Percentiles rank a stretch among this genome's conserved stretches.
Conservation (phyloP, 257 asterid genomes). For the Dorcoceras hygrometricum region DNA sequence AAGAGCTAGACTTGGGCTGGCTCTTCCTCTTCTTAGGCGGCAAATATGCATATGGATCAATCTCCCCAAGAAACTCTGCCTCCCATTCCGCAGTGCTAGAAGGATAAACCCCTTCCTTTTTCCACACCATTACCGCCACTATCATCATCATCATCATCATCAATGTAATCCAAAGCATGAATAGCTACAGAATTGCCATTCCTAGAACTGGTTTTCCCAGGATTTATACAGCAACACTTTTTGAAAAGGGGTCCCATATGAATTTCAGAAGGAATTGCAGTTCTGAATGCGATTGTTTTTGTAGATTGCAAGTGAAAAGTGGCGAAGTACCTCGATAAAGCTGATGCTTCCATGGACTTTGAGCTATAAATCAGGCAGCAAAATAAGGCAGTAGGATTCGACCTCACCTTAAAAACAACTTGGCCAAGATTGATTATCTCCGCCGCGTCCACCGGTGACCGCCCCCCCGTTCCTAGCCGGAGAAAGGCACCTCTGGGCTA, state of each 20-base stretch:
- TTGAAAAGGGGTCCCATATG: slow-evolving; percentile 32
- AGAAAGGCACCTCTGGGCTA: neutral
- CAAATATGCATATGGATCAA: slow-evolving; percentile 24
- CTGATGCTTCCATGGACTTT: slow-evolving; percentile 52
- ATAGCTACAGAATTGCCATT: slow-evolving; percentile 26
- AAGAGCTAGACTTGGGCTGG: slow-evolving; percentile 46
- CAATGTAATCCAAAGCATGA: slow-evolving; percentile 23
- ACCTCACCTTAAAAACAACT: too few species aligned
- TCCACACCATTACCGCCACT: slow-evolving; percentile 15
- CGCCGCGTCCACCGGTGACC: neutral
- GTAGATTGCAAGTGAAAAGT: slow-evolving; percentile 39
- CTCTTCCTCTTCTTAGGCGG: slow-evolving; percentile 47
- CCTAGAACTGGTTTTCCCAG: slow-evolving; percentile 15
- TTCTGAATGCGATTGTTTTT: slow-evolving; percentile 23
- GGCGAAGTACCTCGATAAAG: slow-evolving; percentile 31
- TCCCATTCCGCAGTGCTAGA: slow-evolving; percentile 51
- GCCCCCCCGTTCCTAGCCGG: neutral
- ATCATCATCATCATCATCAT: slow-evolving; percentile 26
- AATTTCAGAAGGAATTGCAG: slow-evolving; percentile 26
- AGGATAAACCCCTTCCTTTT: slow-evolving; percentile 22
- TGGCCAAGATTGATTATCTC: neutral
- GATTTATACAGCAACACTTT: slow-evolving; percentile 37
- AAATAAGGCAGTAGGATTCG: too few species aligned
- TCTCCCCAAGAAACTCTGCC: slow-evolving; percentile 71
- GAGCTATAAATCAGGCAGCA: neutral